phyloP scores from a whole-genome alignment of 2,329 filamentous ascomycete species.

The Colletotrichum cereale region DNA sequence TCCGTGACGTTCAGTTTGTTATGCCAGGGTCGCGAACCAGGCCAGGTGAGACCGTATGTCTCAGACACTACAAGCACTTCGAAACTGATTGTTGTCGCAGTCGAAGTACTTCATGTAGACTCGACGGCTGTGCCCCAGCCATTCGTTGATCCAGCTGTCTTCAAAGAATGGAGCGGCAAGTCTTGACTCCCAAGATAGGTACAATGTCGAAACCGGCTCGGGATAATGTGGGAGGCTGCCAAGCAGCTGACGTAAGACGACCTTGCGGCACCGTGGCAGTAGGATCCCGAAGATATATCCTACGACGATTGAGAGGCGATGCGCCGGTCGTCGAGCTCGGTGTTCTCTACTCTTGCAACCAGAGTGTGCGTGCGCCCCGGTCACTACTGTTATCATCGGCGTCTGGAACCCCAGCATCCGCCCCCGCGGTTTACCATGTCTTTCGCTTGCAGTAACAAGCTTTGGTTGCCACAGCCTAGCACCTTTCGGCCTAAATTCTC shows the following conservation, averaged over 20 bases:
- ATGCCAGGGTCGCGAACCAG: slow-evolving; percentile 35
- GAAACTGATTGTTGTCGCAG: slow-evolving; percentile 21
- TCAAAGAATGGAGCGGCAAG: slow-evolving; percentile 33
- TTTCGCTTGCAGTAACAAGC: not conserved
- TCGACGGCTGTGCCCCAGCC: slow-evolving; percentile 42
- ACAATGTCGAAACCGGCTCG: not conserved
- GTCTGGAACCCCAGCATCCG: not conserved
- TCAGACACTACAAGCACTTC: not conserved
- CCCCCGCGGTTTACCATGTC: not conserved
- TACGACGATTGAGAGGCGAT: not conserved
- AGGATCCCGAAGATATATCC: not conserved
- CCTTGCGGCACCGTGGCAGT: not conserved
- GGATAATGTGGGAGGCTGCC: not conserved
- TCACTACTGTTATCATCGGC: not conserved
- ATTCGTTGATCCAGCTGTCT: slow-evolving; percentile 41
- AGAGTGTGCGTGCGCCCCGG: not conserved
- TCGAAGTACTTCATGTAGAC: slow-evolving; percentile 41
- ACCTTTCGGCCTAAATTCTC: slow-evolving; percentile 7
- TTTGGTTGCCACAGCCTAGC: not conserved
- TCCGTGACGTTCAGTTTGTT: slow-evolving; percentile 33
- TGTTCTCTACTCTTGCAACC: not conserved
- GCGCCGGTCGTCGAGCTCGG: not conserved
- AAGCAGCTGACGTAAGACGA: not conserved
- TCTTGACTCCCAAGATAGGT: slow-evolving; percentile 4
- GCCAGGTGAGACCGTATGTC: slow-evolving; percentile 20